A percentile compares a stretch with the other conserved stretches of the same genome.
Evolutionary conservation across 2,329 filamentous ascomycete genomes (phyloP).

Genomic region (Ophiostoma novo-ulmi): DNA sequence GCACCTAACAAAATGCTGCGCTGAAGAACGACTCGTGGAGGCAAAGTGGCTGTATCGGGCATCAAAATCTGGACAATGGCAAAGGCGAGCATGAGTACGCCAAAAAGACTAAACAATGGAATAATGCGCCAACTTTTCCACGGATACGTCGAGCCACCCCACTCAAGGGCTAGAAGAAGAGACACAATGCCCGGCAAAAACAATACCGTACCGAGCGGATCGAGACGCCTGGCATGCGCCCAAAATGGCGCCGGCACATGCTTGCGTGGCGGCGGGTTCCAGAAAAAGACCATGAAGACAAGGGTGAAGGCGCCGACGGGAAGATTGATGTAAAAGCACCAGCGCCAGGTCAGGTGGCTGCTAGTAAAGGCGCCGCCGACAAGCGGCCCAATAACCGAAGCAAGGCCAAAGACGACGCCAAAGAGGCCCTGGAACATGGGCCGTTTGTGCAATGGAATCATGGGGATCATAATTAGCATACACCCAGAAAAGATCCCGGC

Average conservation of each 20-base stretch:
- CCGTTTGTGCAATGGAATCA: constrained; percentile 36
- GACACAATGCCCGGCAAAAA: constrained; percentile 36
- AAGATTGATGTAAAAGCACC: constrained; percentile 41
- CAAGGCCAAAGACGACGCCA: constrained; percentile 36
- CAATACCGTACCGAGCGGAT: neutral
- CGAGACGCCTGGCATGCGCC: neutral
- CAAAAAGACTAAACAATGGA: constrained; percentile 32
- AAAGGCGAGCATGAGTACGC: neutral
- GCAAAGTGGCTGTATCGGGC: constrained; percentile 35
- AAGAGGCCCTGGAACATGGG: constrained; percentile 36
- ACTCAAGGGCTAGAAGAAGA: constrained; percentile 43
- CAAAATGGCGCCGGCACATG: neutral
- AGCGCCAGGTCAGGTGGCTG: constrained; percentile 35
- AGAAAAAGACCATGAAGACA: constrained; percentile 21
- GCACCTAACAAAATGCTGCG: constrained; percentile 27
- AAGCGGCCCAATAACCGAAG: constrained; percentile 36
- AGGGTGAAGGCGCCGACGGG: constrained; percentile 36
- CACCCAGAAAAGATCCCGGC: constrained; percentile 42
- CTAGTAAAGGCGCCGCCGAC: constrained; percentile 39
- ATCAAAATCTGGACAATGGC: neutral
- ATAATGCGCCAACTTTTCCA: constrained; percentile 35
- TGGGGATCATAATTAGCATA: constrained; percentile 31
- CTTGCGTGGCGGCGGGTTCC: neutral
- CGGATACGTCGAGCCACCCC: constrained; percentile 36
- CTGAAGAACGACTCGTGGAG: constrained; percentile 36